These are phyloP conservation scores for Malassezia globosa DNA, from an alignment of 1,284 basidiomycete genomes.

Conservation along the genomic window DNA sequence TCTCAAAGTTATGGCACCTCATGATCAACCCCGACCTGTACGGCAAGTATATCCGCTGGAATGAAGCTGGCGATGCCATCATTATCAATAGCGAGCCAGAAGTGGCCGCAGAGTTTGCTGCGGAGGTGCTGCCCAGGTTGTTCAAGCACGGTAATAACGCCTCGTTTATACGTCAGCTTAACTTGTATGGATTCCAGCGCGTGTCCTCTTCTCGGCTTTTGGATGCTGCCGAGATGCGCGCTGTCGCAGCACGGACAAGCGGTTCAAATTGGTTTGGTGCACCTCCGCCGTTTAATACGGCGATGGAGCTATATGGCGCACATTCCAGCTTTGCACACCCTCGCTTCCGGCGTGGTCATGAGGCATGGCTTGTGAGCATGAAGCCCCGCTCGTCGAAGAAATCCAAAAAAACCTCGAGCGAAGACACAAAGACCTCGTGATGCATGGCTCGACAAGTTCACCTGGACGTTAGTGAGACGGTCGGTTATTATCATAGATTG, in stretches of 20 bases:
- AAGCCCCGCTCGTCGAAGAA: conserved; percentile 45
- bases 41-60: conserved; percentile 39
- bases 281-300: conserved; percentile 28
- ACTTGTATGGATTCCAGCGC: conserved; percentile 45
- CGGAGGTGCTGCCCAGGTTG: conserved; percentile 38
- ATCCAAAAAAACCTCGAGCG: conserved; percentile 26
- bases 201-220: conserved; percentile 40
- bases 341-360: conserved; percentile 35
- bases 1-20: conserved; percentile 46
- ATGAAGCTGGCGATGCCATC: conserved; percentile 39
- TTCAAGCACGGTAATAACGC: conserved; percentile 47
- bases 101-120: conserved; percentile 39
- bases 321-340: conserved; percentile 45
- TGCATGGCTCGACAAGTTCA: too few relatives aligned
- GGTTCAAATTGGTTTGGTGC: conserved; percentile 2
- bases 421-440: neutral
- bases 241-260: conserved; percentile 17
- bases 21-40: conserved; percentile 43
- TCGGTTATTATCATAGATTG: too few relatives aligned
- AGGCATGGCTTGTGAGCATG: conserved; percentile 40
- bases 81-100: conserved; percentile 43
- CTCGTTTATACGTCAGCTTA: conserved; percentile 44
- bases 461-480: too few relatives aligned
- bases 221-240: conserved; percentile 34
- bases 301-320: conserved; percentile 39